Base-by-base conservation (phyloP, 129 eudicot genomes). In the Pittosporum tobira region DNA sequence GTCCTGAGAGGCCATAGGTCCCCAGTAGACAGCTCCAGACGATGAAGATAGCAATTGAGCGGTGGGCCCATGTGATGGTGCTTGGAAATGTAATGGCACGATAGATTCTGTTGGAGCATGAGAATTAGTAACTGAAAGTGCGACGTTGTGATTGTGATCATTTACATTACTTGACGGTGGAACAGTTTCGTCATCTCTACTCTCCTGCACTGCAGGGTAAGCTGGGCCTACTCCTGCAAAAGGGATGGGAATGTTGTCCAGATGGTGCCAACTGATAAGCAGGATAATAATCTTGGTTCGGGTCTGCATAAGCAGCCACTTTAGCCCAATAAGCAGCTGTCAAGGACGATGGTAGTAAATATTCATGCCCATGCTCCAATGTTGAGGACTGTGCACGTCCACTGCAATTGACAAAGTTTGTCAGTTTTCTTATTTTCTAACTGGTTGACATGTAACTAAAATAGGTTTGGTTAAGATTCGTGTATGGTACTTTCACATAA, bases 271-370 rank as follows among this genome's bases (percentile, higher is more conserved):
- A 13, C 14, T 40, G 46, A 40, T 40, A 36, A 18, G 61, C 11
- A 31, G 45, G 31, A 31, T 27, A 56, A 22, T 31, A 5, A 7
- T 0, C 27, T 31, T 38, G 27, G n/a, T 56, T 56, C 1, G 27
- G 26, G 18, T 19, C n/a, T 22, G 20, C 25, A 18, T 26, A 18
- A 56, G 61, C 61, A 56, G 61, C 61, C 61, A 56, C 23, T 30
- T 31, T 44, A 31, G 31, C 61, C 45, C 61, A 56, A 30, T 56
- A 56, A 31, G 44, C 44, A 56, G 26, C 61, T 31, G 61, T 56
- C 44, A 5, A 45, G 20, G 38, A 56, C 18, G 27, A 29, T 15
- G 16, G 2, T 28, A 25, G 60, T 18, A 28, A 27, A 15, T 27
- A 15, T 30, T 54, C 59, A 53, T 29, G 20, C 19, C 59, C 6